These are phyloP conservation scores for Luffa acutangula DNA, from an alignment of 306 rosid species.

Conservation along the genomic window DNA sequence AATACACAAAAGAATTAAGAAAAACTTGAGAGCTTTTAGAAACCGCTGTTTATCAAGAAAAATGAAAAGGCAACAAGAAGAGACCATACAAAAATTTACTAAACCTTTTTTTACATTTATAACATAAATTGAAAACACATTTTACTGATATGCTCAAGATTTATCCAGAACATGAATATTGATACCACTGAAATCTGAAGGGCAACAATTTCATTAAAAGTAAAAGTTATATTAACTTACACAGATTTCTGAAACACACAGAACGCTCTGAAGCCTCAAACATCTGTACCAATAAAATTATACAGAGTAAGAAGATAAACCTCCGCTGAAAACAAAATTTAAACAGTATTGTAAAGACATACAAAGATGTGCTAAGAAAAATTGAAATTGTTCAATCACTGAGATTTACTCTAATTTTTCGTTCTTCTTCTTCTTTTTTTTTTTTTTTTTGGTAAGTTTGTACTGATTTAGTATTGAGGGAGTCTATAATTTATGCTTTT, in stretches of 20 bases:
- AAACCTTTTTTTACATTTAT: neutral
- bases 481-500: neutral
- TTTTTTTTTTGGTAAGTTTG: neutral
- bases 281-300: constrained; percentile 39
- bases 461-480: neutral
- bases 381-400: neutral
- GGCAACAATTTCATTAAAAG: neutral
- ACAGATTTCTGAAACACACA: constrained; percentile 49
- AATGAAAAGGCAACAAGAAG: neutral
- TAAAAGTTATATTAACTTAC: constrained; percentile 33
- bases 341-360: neutral
- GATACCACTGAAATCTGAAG: neutral
- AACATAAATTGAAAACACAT: neutral
- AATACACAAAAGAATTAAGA: neutral
- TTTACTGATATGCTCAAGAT: neutral
- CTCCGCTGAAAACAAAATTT: neutral
- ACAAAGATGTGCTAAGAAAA: neutral
- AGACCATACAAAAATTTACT: neutral
- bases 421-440: too few species aligned
- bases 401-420: neutral
- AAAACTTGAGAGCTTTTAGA: too few species aligned
- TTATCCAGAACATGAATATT: neutral
- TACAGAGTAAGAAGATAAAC: constrained; percentile 5
- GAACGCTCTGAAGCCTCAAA: constrained; percentile 57
- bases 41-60: neutral